These are phyloP conservation scores for Erythrophleum ivorense DNA, from an alignment of 331 rosid genomes.

Conservation along the genomic window DNA sequence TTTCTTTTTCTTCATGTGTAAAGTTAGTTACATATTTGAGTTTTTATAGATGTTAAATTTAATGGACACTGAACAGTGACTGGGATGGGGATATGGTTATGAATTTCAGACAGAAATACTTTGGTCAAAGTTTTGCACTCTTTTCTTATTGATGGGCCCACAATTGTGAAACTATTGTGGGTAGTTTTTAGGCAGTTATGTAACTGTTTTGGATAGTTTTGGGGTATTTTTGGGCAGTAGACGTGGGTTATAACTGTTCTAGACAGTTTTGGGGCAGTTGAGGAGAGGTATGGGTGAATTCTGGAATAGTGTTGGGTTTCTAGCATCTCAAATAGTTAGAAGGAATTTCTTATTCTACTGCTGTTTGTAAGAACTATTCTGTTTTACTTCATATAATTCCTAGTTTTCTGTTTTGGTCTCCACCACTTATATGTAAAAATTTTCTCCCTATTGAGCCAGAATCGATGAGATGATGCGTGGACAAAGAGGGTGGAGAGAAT, in stretches of 20 bases:
- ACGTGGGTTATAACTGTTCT: not conserved
- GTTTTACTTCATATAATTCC: not conserved
- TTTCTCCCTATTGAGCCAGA: slow-evolving; percentile 55
- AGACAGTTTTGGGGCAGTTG: not conserved
- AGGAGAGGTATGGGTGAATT: slow-evolving; percentile 8
- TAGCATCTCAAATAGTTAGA: not conserved
- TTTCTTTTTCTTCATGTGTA: slow-evolving; percentile 26
- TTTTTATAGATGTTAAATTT: not conserved
- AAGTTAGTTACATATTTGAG: not conserved
- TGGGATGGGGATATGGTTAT: not conserved
- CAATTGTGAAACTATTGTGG: not conserved
- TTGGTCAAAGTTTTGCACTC: not conserved
- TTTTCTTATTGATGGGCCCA: not conserved
- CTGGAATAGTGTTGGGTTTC: slow-evolving; percentile 1
- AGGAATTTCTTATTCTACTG: slow-evolving; percentile 28
- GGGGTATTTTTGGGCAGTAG: not conserved
- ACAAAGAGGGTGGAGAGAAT: slow-evolving; percentile 98
- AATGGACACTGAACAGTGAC: not conserved
- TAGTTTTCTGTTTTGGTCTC: slow-evolving; percentile 1
- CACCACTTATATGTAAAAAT: not conserved
- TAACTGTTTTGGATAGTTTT: not conserved
- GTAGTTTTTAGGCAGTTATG: not conserved
- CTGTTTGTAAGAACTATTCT: slow-evolving; percentile 39
- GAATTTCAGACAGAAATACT: not conserved
- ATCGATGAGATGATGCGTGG: slow-evolving; percentile 99